Conservation (phyloP, 2,329 filamentous ascomycete species). For the Pseudocercospora ulei region DNA sequence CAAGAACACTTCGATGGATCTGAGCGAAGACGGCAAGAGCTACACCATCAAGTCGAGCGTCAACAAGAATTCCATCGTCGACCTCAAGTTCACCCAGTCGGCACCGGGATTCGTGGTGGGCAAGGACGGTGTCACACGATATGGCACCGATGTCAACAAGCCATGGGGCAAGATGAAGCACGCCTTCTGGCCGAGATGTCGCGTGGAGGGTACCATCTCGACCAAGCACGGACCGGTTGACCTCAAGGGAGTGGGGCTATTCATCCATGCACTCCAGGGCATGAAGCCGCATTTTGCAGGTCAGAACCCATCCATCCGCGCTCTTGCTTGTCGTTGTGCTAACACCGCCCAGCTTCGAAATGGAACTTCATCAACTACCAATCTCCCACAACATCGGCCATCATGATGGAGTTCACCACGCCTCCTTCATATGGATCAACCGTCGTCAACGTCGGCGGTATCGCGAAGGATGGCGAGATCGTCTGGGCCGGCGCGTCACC, state of each 20-base stretch:
- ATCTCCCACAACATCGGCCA: conserved; percentile 70
- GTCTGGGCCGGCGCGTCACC: conserved; percentile 60
- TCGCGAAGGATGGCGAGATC: conserved; percentile 72
- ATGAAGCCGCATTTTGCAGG: conserved; percentile 98
- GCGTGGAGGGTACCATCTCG: conserved; percentile 70
- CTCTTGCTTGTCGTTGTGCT: conserved; percentile 1
- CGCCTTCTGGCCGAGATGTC: conserved; percentile 85
- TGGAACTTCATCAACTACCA: conserved; percentile 97
- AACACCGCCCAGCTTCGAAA: conserved; percentile 50
- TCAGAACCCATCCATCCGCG: conserved; percentile 34
- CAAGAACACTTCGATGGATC: conserved; percentile 70
- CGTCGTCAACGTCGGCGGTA: conserved; percentile 68
- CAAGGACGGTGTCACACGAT: conserved; percentile 72
- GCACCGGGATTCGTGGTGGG: conserved; percentile 78
- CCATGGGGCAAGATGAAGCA: conserved; percentile 93
- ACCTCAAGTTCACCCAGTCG: conserved; percentile 66
- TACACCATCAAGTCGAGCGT: conserved; percentile 87
- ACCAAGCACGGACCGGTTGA: conserved; percentile 73
- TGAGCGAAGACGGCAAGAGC: conserved; percentile 70
- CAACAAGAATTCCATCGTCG: conserved; percentile 71
- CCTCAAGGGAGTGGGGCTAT: conserved; percentile 69
- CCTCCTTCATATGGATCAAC: conserved; percentile 86
- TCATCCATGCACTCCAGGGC: conserved; percentile 79
- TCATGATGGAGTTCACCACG: conserved; percentile 94
- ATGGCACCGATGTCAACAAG: conserved; percentile 71